Evolutionary conservation across 2,329 filamentous ascomycete species (phyloP).

Genomic region (Pseudogymnoascus sp.): DNA sequence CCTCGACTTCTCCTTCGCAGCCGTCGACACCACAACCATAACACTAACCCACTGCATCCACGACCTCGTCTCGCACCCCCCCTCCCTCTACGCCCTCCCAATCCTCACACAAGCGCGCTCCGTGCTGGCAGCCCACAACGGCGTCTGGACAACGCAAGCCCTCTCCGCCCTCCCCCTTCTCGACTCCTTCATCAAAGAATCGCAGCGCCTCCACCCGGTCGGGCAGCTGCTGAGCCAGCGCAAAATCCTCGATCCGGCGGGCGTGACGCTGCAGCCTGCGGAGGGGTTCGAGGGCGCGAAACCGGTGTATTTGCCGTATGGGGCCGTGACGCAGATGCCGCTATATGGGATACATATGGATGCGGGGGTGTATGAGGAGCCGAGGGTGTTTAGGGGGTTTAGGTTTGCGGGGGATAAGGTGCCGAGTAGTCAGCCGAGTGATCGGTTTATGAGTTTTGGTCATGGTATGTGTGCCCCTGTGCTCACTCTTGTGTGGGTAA

Average conservation of each 20-base stretch:
- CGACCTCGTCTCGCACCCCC: constrained; percentile 20
- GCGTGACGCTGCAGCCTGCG: not conserved
- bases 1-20: constrained; percentile 12
- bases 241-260: not conserved
- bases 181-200: constrained; percentile 30
- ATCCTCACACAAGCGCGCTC: constrained; percentile 4
- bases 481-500: no score
- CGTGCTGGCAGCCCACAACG: constrained; percentile 13
- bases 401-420: not conserved
- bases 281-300: not conserved
- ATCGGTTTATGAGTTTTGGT: constrained; percentile 8
- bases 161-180: constrained; percentile 26
- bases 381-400: not conserved
- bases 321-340: not conserved
- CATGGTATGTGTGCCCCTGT: not conserved
- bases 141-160: constrained; percentile 25
- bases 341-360: not conserved
- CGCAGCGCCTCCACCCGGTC: constrained; percentile 21
- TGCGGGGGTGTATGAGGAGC: not conserved
- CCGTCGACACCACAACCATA: constrained; percentile 22
- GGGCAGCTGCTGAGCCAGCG: not conserved
- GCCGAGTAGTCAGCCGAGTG: not conserved
- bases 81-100: constrained; percentile 20
- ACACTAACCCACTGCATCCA: constrained; percentile 22
- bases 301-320: not conserved